Evolutionary conservation across 768 basidiomycete species (phyloP).

Genomic region (Amanita pallidorosea): DNA sequence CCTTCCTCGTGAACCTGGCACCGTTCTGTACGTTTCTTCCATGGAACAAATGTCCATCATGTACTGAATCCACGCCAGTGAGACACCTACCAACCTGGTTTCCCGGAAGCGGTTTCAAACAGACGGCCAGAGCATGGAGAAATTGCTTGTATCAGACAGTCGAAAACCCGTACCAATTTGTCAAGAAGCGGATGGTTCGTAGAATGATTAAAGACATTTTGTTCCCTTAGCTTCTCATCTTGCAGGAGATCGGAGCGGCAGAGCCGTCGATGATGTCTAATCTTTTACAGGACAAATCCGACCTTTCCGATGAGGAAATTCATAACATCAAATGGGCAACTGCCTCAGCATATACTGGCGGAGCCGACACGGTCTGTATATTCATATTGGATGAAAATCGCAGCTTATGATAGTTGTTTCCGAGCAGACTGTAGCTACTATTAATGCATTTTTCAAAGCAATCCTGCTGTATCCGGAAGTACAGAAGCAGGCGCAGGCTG

Average conservation of each 20-base stretch:
- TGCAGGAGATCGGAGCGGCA: constrained; percentile 17
- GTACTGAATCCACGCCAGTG: constrained; percentile 12
- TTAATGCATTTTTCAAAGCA: constrained; percentile 29
- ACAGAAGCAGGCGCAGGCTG: constrained; percentile 26
- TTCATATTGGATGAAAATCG: neutral
- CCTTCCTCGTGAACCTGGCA: constrained; percentile 20
- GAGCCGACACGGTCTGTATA: constrained; percentile 19
- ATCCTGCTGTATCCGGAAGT: constrained; percentile 28
- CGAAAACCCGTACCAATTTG: constrained; percentile 23
- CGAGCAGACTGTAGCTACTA: constrained; percentile 25
- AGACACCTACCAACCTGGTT: constrained; percentile 35
- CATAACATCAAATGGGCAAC: constrained; percentile 32
- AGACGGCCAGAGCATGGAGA: constrained; percentile 25
- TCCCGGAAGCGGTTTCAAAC: constrained; percentile 35
- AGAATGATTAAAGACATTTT: neutral
- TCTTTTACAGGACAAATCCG: constrained; percentile 17
- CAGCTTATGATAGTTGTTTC: neutral
- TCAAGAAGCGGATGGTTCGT: constrained; percentile 20
- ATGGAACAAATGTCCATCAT: too few relatives aligned
- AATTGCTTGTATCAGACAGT: constrained; percentile 20
- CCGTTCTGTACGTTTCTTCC: constrained; percentile 5
- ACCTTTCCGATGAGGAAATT: constrained; percentile 20
- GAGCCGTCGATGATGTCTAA: constrained; percentile 25
- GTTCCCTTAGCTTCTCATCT: neutral
- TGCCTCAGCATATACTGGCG: constrained; percentile 38